Evolutionary conservation across 805 yeast genomes (phyloP).

Genomic region (Lachancea meyersii): DNA sequence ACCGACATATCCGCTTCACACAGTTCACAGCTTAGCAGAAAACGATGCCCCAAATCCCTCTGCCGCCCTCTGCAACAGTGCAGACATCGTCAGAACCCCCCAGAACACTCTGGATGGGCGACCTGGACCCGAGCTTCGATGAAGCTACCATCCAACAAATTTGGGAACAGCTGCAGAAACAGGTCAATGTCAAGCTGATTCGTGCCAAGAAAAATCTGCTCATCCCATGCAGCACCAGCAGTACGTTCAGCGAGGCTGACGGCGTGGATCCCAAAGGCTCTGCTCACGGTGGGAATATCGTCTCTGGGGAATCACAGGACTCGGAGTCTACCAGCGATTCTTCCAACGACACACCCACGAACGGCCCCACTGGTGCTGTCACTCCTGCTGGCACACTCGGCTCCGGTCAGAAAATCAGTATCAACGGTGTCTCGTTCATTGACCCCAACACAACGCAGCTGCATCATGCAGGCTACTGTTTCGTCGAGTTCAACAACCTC

Average conservation of each 20-base stretch:
- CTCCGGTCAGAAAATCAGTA: constrained; percentile 12
- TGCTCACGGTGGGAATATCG: constrained; percentile 1
- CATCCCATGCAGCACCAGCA: constrained; percentile 29
- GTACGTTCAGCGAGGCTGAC: constrained; percentile 21
- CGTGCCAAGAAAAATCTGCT: constrained; percentile 39
- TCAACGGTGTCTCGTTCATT: constrained; percentile 29
- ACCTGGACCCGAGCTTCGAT: constrained; percentile 72
- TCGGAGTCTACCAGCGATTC: not conserved
- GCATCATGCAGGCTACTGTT: constrained; percentile 63
- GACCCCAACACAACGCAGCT: constrained; percentile 31
- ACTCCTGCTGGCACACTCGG: not conserved
- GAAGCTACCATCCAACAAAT: constrained; percentile 53
- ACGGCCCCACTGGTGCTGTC: not conserved
- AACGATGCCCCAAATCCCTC: constrained; percentile 34
- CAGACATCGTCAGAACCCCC: constrained; percentile 47
- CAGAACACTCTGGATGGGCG: constrained; percentile 84
- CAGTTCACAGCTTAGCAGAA: not conserved
- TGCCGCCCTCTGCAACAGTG: constrained; percentile 48
- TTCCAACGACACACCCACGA: not conserved
- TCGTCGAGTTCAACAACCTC: constrained; percentile 63
- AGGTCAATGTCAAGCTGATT: constrained; percentile 62
- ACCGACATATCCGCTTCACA: no score
- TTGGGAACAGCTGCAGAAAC: constrained; percentile 52
- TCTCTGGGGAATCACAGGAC: not conserved
- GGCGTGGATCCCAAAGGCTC: not conserved